Evolutionary conservation across 2,329 filamentous ascomycete genomes (phyloP).

Genomic region (Lasiodiplodia citricola): DNA sequence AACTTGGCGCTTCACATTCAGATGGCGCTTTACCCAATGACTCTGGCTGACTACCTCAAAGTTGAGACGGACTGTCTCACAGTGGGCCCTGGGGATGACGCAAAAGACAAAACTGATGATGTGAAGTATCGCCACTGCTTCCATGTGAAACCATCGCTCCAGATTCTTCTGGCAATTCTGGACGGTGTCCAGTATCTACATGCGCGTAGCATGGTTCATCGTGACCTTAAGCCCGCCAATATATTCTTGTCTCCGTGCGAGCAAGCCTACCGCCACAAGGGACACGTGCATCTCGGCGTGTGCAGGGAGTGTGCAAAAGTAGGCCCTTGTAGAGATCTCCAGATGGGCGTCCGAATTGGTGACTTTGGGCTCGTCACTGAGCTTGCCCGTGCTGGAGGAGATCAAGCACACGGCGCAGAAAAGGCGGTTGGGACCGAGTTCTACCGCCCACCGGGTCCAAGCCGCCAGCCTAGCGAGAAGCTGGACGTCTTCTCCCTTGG

Average conservation of each 20-base stretch:
- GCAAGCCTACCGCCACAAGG: slow-evolving; percentile 43
- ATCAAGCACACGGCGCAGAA: slow-evolving; percentile 32
- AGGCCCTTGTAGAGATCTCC: slow-evolving; percentile 31
- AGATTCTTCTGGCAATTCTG: slow-evolving; percentile 63
- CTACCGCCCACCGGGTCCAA: slow-evolving; percentile 59
- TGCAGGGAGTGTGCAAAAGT: slow-evolving; percentile 54
- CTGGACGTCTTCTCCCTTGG: slow-evolving; percentile 68
- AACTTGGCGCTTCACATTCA: slow-evolving; percentile 67
- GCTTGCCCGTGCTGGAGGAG: slow-evolving; percentile 47
- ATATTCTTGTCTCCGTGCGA: slow-evolving; percentile 64
- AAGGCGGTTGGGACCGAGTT: slow-evolving; percentile 66
- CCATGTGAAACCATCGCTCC: slow-evolving; percentile 62
- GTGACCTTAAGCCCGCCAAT: slow-evolving; percentile 72
- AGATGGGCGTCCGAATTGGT: slow-evolving; percentile 66
- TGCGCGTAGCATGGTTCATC: slow-evolving; percentile 64
- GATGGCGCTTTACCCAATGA: slow-evolving; percentile 69
- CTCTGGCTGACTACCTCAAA: slow-evolving; percentile 63
- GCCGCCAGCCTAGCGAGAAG: slow-evolving; percentile 51
- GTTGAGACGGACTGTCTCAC: not conserved
- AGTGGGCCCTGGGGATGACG: not conserved
- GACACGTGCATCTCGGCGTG: slow-evolving; percentile 52
- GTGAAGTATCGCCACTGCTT: slow-evolving; percentile 62
- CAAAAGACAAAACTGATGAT: slow-evolving; percentile 38
- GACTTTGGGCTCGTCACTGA: slow-evolving; percentile 71
- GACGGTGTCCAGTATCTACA: slow-evolving; percentile 71